Evolutionary conservation across 371 early-diverging fungal species (phyloP), one percentile per base, ranked within the genome.

Genomic region (Syncephalis plumigaleata): DNA sequence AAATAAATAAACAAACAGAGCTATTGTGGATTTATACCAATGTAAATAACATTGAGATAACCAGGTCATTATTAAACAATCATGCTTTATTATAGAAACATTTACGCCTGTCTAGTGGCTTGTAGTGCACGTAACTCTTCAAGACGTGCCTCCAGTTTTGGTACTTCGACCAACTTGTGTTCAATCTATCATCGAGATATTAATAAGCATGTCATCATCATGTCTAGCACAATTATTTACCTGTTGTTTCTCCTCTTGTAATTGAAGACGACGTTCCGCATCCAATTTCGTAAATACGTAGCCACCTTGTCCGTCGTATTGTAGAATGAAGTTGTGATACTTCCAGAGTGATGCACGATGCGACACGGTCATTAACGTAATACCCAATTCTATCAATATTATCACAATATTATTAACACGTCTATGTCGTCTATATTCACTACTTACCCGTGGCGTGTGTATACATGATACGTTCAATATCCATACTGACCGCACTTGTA

Each of bases 401-500:
- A n/a, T 21, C 31, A 31, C 25, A n/a, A 36, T 65, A 67, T 48
- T 67, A 65, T 43, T 69, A 62, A 52, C 65, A 63, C 21, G 67
- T 43, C 11, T 59, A 47, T 27, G 68, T 22, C n/a, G 24, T 40
- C 23, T 16, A 27, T 45, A 22, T 11, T 31, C 4, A n/a, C 18
- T 27, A 51, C 54, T 54, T 65, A 68, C 72, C 66, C 45, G 79
- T 79, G 31, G 88, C 87, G 54, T 87, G 78, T 18, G 81, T 81
- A 58, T 90, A 90, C 87, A 90, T 87, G 51, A 84, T 77, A 58
- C 75, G 69, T 57, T 91, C 91, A 38, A 89, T 70, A 42, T 87
- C 87, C 76, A 88, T 77, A 59, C 82, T 80, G 24, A 89, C 88
- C n/a, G 91, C 83, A 54, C 79, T 79, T 9, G 91, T 91, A 57